Conservation (phyloP, 2,329 filamentous ascomycete genomes). For the Cladophialophora carrionii region DNA sequence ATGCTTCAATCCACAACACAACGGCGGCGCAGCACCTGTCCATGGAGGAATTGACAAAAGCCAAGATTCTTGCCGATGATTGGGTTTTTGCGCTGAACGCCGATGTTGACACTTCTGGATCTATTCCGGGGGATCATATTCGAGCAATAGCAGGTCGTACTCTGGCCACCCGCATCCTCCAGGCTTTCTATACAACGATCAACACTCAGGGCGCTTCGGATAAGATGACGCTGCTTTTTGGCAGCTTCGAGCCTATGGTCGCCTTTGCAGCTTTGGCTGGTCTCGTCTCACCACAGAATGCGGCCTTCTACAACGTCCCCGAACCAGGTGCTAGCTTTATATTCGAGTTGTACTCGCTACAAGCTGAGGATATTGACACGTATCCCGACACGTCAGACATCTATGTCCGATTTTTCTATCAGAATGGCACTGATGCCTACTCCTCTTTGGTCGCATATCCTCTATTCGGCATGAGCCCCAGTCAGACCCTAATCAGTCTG, state of each 20-base stretch:
- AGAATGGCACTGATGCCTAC: conserved; percentile 56
- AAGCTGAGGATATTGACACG: conserved; percentile 39
- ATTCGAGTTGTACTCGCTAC: conserved; percentile 57
- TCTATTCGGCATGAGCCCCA: conserved; percentile 56
- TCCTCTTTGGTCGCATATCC: conserved; percentile 50
- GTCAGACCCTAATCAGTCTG: conserved; percentile 54
- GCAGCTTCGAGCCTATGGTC: conserved; percentile 54
- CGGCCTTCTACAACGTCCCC: conserved; percentile 56
- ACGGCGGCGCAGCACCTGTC: conserved; percentile 45
- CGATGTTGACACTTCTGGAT: conserved; percentile 30
- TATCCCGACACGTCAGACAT: conserved; percentile 53
- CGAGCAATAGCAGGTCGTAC: conserved; percentile 51
- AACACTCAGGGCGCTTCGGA: conserved; percentile 43
- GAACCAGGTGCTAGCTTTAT: conserved; percentile 54
- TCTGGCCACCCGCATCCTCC: conserved; percentile 46
- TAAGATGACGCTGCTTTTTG: conserved; percentile 56
- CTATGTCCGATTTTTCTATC: conserved; percentile 60
- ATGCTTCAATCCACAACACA: conserved; percentile 57
- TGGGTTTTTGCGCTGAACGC: conserved; percentile 54
- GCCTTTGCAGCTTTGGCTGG: conserved; percentile 54
- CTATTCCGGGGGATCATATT: conserved; percentile 39
- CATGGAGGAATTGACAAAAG: conserved; percentile 39
- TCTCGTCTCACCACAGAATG: conserved; percentile 45
- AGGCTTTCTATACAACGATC: conserved; percentile 47
- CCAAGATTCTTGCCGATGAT: conserved; percentile 51